Conservation (phyloP, 2,329 filamentous ascomycete species). For the Penicillium brevicompactum region DNA sequence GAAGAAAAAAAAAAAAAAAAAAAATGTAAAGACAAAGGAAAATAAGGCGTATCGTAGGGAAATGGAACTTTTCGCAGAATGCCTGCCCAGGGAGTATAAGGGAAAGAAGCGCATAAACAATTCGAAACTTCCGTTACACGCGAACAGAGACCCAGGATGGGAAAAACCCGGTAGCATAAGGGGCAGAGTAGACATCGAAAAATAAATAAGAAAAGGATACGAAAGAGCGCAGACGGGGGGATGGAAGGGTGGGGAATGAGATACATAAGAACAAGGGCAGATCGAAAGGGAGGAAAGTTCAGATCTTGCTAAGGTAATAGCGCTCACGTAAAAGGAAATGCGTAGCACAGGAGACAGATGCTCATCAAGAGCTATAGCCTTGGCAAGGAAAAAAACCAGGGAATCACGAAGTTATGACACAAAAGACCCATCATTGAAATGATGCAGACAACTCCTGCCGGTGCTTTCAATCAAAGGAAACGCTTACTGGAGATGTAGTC, state of each 20-base stretch:
- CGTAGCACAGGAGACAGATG: conserved; percentile 44
- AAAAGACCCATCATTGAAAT: conserved; percentile 46
- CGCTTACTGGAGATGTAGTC: conserved; percentile 36
- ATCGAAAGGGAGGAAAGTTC: conserved; percentile 23
- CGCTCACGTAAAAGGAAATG: conserved; percentile 45
- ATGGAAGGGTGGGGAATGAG: conserved; percentile 12
- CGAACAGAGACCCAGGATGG: conserved; percentile 33
- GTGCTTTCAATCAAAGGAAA: conserved; percentile 45
- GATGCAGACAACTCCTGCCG: conserved; percentile 46
- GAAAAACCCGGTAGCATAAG: conserved; percentile 21
- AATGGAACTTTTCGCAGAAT: conserved; percentile 48
- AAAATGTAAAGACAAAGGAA: conserved; percentile 9
- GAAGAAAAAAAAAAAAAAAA: conserved; percentile 25
- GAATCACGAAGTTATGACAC: conserved; percentile 43
- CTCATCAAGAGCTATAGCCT: conserved; percentile 48
- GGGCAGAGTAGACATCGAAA: conserved; percentile 16
- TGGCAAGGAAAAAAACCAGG: conserved; percentile 32
- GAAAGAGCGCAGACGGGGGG: conserved; percentile 12
- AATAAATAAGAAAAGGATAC: conserved; percentile 12
- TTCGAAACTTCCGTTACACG: conserved; percentile 43
- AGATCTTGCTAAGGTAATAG: conserved; percentile 42
- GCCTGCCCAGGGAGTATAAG: conserved; percentile 46
- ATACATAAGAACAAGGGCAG: conserved; percentile 24
- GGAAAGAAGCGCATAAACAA: conserved; percentile 36
- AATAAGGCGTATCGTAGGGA: conserved; percentile 23